Evolutionary conservation across 2,329 filamentous ascomycete species (phyloP), one percentile per base, ranked within the genome.

Genomic region (Cephalotrichum gorgonifer): DNA sequence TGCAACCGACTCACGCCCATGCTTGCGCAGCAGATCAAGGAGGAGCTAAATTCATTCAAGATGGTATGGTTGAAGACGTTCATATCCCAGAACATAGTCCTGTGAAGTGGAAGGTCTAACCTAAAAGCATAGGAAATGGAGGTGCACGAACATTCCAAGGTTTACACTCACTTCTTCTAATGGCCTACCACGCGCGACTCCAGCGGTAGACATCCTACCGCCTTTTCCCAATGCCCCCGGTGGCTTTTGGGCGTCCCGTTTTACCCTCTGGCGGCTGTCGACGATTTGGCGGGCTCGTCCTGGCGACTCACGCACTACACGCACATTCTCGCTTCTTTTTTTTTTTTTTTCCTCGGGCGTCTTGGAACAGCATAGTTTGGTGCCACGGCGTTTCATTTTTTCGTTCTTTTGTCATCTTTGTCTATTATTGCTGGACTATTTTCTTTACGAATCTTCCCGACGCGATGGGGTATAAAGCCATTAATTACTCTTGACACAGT

Each of bases 121-220:
- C 35, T 17, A n/a, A 9, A 11, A 15, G 14, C 48, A 35, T 54
- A 97, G 93, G 93, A 98, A 73, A 98, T 98, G 93, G 93, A 97
- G 74, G 93, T 98, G 60, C 93, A 98, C 67, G 93, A 97, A 70
- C 88, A 85, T 65, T 97, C 93, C 57, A 98, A 97, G 74, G 90
- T 96, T 62, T 96, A 98, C 75, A 98, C 93, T 59, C 93, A 98
- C 78, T 98, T 98, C 79, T 97, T 98, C 76, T 98, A 80, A 91
- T 69, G 70, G 75, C 56, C 57, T n/a, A n/a, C 52, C 52, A 52
- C 59, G 56, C 54, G 58, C 56, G 55, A 58, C 57, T 58, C 4
- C 17, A 22, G 27, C 42, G 42, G 51, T 54, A 51, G 50, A 55
- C 30, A 33, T 33, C 30, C 30, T 22, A 20, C 17, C 35, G 6